phyloP scores from a whole-genome alignment of 345 rosid species.

The Sonneratia alba region DNA sequence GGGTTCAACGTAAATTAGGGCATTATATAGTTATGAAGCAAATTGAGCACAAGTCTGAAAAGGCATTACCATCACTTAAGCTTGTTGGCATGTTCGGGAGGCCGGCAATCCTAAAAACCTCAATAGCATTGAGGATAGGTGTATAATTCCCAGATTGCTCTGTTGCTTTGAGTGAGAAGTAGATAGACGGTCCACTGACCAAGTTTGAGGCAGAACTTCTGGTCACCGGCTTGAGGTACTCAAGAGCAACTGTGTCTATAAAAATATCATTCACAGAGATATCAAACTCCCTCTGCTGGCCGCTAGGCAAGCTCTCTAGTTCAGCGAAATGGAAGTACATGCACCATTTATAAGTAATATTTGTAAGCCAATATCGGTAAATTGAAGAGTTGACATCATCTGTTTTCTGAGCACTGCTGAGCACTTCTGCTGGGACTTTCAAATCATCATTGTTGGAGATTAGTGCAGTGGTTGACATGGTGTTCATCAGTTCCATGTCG shows the following conservation, averaged over 20 bases:
- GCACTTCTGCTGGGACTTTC: constrained; percentile 2
- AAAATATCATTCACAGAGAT: not conserved
- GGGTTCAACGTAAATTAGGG: too few species aligned
- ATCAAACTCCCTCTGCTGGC: constrained; percentile 7
- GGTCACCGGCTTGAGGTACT: constrained; percentile 15
- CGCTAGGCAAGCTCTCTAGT: not conserved
- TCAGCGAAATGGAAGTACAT: constrained; percentile 21
- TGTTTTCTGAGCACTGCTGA: not conserved
- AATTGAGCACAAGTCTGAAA: too few species aligned
- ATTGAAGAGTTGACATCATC: not conserved
- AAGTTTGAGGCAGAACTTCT: not conserved
- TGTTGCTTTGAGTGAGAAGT: constrained; percentile 3
- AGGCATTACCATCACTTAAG: too few species aligned
- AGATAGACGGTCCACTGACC: not conserved
- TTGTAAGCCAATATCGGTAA: not conserved
- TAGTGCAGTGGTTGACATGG: not conserved
- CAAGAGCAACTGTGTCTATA: not conserved
- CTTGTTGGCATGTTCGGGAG: not conserved
- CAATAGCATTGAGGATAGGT: constrained; percentile 23
- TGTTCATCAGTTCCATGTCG: not conserved
- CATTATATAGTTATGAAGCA: too few species aligned
- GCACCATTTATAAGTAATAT: not conserved
- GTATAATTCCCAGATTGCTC: constrained; percentile 4
- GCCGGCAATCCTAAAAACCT: not conserved
- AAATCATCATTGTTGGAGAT: not conserved